Percentiles rank a stretch among this genome's conserved stretches.
phyloP scores from a whole-genome alignment of 2,329 filamentous ascomycete genomes.

The Ophiostoma perfectum region DNA sequence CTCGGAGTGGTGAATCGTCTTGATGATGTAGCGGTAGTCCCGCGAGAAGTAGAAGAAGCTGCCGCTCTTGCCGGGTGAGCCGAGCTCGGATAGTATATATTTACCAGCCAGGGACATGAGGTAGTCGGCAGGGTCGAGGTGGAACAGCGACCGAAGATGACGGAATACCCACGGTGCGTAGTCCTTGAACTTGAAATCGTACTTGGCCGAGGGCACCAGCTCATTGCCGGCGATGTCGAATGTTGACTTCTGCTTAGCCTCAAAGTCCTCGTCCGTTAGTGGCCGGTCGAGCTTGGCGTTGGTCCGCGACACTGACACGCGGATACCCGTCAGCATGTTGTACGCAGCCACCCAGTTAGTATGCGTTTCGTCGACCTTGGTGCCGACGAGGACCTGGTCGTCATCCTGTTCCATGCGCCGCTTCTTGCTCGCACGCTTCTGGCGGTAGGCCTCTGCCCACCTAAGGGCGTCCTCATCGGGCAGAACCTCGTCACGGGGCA shows the following conservation, averaged over 20 bases:
- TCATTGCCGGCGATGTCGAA: slow-evolving; percentile 99
- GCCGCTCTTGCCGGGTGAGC: slow-evolving; percentile 94
- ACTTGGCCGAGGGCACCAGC: slow-evolving; percentile 94
- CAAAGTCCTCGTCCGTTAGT: slow-evolving; percentile 85
- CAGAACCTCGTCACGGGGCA: slow-evolving; percentile 73
- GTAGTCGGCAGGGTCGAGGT: slow-evolving; percentile 93
- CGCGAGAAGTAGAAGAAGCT: slow-evolving; percentile 99
- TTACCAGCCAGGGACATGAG: slow-evolving; percentile 97
- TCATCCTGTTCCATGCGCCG: slow-evolving; percentile 80
- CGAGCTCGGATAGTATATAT: slow-evolving; percentile 95
- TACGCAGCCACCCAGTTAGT: slow-evolving; percentile 97
- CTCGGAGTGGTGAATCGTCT: slow-evolving; percentile 95
- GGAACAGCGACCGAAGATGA: slow-evolving; percentile 79
- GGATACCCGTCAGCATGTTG: slow-evolving; percentile 99
- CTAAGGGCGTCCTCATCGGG: slow-evolving; percentile 86
- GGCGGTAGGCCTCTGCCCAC: slow-evolving; percentile 88
- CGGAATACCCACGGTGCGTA: slow-evolving; percentile 99
- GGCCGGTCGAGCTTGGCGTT: slow-evolving; percentile 95
- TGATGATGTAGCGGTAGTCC: slow-evolving; percentile 99
- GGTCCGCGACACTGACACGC: slow-evolving; percentile 90
- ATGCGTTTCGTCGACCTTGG: slow-evolving; percentile 95
- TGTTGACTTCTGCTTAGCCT: slow-evolving; percentile 92
- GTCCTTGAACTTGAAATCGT: slow-evolving; percentile 99
- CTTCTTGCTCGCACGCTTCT: slow-evolving; percentile 84
- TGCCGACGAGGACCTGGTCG: slow-evolving; percentile 89